Percentiles rank a stretch among this genome's conserved stretches.
phyloP scores from a whole-genome alignment of 2,329 filamentous ascomycete genomes.

The Cytospora mali region DNA sequence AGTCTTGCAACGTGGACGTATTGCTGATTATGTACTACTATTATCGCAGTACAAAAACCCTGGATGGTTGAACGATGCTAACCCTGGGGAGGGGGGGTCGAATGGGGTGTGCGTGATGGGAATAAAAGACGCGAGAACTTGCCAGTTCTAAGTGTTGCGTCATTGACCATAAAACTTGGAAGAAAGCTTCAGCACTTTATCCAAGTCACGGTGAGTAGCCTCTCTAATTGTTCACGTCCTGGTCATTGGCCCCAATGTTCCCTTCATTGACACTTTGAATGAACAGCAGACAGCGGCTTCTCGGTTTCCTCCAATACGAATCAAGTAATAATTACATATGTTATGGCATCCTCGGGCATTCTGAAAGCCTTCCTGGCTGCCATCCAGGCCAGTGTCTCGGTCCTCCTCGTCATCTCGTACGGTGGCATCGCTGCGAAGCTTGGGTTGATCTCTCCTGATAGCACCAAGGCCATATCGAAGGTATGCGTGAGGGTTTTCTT shows the following conservation, averaged over 20 bases:
- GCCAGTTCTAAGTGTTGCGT: not conserved
- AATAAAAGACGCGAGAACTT: not conserved
- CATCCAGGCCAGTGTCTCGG: conserved; percentile 50
- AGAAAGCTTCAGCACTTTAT: not conserved
- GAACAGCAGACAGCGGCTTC: not conserved
- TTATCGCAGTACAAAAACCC: too few species aligned
- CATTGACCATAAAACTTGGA: not conserved
- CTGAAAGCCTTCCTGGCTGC: conserved; percentile 47
- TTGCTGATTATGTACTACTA: too few species aligned
- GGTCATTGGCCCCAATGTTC: not conserved
- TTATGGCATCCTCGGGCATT: conserved; percentile 33
- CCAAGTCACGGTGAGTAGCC: not conserved
- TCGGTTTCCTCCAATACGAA: not conserved
- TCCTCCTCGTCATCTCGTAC: conserved; percentile 50
- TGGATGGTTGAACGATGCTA: not conserved
- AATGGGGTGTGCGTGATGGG: not conserved
- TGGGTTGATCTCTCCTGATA: conserved; percentile 40
- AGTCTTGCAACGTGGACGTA: too few species aligned
- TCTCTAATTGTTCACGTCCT: not conserved
- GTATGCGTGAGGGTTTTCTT: conserved; percentile 52
- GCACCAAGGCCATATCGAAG: conserved; percentile 47
- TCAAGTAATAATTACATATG: not conserved
- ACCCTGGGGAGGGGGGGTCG: not conserved
- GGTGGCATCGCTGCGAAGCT: conserved; percentile 45
- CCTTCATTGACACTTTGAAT: not conserved